Evolutionary conservation across 2,329 filamentous ascomycete genomes (phyloP).

Genomic region (Fusarium oligoseptatum): DNA sequence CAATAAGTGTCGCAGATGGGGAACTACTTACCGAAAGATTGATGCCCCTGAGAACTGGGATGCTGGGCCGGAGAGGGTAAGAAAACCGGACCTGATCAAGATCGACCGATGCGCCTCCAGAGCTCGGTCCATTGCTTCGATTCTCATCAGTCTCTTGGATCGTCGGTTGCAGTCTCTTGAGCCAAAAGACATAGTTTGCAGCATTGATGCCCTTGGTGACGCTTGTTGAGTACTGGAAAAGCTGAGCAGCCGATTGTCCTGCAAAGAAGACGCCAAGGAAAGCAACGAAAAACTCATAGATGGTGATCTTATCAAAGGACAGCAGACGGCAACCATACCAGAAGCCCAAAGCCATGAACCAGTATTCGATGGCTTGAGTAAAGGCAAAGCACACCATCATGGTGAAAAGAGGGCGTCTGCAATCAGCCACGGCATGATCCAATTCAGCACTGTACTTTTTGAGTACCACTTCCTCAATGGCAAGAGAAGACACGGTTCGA

Average conservation of each 20-base stretch:
- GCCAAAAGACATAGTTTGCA: not conserved
- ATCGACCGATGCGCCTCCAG: not conserved
- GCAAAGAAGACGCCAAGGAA: not conserved
- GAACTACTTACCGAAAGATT: not conserved
- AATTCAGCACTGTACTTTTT: not conserved
- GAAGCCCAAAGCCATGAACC: not conserved
- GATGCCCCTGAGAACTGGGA: not conserved
- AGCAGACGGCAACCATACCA: not conserved
- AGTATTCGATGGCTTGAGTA: not conserved
- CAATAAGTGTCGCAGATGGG: not conserved
- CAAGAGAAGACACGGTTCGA: not conserved
- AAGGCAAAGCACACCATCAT: not conserved
- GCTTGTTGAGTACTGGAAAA: not conserved
- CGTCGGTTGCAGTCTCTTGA: not conserved
- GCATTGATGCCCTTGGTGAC: not conserved
- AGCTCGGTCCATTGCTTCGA: not conserved
- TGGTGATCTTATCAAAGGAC: not conserved
- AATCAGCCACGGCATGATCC: not conserved
- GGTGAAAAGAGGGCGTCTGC: not conserved
- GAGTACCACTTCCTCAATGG: not conserved
- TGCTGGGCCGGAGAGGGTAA: not conserved
- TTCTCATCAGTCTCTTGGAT: not conserved
- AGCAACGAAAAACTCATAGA: not conserved
- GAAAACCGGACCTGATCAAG: not conserved
- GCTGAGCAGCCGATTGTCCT: not conserved